A percentile compares a stretch with the other conserved stretches of the same genome.
Conservation (phyloP, 2,329 filamentous ascomycete species). For the Paracoccidioides brasiliensis region DNA sequence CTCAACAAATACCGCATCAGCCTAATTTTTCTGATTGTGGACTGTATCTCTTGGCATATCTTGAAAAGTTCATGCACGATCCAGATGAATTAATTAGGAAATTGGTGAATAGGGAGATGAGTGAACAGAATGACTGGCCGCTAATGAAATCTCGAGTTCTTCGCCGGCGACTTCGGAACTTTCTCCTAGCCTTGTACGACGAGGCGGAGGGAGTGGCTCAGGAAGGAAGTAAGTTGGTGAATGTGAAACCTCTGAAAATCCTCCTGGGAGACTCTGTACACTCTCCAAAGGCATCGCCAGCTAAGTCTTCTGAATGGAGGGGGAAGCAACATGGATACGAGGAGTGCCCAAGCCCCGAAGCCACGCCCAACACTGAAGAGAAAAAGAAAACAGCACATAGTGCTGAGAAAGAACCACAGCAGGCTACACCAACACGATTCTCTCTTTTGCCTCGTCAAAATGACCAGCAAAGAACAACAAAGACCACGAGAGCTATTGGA, state of each 20-base stretch:
- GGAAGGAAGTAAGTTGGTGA: slow-evolving; percentile 3
- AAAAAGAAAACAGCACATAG: background rate
- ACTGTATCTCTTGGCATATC: slow-evolving; percentile 70
- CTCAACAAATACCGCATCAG: slow-evolving; percentile 64
- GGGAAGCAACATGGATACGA: background rate
- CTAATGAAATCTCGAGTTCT: slow-evolving; percentile 43
- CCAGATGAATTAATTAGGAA: slow-evolving; percentile 57
- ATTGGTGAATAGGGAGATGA: slow-evolving; percentile 53
- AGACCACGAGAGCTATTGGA: background rate
- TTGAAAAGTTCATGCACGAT: slow-evolving; percentile 64
- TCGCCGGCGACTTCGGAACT: slow-evolving; percentile 51
- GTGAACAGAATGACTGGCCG: slow-evolving; percentile 43
- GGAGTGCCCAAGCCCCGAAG: background rate
- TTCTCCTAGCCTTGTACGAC: slow-evolving; percentile 50
- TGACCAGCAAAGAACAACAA: background rate
- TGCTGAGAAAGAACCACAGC: background rate
- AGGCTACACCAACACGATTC: background rate
- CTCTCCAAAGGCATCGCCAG: too few relatives aligned
- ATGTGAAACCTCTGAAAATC: slow-evolving; percentile 9
- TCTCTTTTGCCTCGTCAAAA: background rate
- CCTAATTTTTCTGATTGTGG: slow-evolving; percentile 82
- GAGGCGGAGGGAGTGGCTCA: slow-evolving; percentile 36
- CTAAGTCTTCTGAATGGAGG: background rate
- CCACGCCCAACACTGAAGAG: background rate
- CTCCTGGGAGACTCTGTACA: slow-evolving; percentile 4